Base-by-base conservation (phyloP, 352 stramenopile genomes). In the Globisporangium barbulae region DNA sequence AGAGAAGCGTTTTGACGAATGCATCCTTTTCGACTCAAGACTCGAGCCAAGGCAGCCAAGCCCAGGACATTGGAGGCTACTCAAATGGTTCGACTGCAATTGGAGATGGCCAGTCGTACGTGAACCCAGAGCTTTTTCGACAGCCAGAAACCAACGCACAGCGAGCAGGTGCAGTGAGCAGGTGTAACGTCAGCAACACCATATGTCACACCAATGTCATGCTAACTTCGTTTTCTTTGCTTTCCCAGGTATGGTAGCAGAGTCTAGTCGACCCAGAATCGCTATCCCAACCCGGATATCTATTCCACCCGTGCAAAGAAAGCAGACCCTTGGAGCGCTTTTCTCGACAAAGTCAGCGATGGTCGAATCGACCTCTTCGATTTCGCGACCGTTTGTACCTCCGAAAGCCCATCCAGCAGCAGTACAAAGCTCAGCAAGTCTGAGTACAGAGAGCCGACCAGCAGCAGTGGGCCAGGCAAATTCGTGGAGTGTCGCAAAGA, bases 51-150 rank as follows among this genome's bases (percentile, higher is more conserved):
- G 28, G 33, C 39, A 71, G 28, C 30, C 47, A 65, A 48, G 50
- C 10, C 4, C 44, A 45, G 19, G 53, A 63, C 9, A 2, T 22
- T 13, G 55, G 15, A 13, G 8, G n/a, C 5, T 45, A 30, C 19
- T 42, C 52, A 17, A 48, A 37, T 19, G 33, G 10, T 25, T 53
- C 53, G 19, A 56, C 70, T 10, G 78, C 73, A 21, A 94, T 94
- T 55, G 86, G 83, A 15, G 86, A 91, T 66, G 86, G 86, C 0
- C 86, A 95, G 61, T 91, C 84, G 1, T 95, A 93, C 55, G 80
- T 95, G 21, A 83, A 93, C 44, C 85, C 85, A 21, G 67, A 80
- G 13, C 68, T 93, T 19, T 77, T 93, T 62, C 76, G 67, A 1
- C 71, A 73, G 12, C 31, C 59, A 42, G 42, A 59, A 33, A 45